Conservation (phyloP, 2,329 filamentous ascomycete species). For the Chrysoporthe puriensis region DNA sequence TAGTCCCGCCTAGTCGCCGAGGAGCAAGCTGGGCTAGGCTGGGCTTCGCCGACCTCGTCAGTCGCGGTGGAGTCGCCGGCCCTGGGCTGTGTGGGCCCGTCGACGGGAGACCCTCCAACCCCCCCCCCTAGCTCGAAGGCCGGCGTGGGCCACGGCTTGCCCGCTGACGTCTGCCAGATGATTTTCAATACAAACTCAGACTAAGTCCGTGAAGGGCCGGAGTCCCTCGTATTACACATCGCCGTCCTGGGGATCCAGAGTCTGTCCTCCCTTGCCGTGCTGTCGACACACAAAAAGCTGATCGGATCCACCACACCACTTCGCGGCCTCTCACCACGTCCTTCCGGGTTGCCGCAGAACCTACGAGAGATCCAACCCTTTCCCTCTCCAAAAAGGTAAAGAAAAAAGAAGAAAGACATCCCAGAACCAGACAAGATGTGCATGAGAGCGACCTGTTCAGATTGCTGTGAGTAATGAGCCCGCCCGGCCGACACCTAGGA, state of each 20-base stretch:
- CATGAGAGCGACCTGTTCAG: constrained; percentile 44
- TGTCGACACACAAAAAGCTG: no score
- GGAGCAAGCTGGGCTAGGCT: not conserved
- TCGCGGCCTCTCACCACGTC: no score
- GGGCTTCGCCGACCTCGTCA: not conserved
- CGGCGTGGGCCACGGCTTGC: not conserved
- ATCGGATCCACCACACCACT: no score
- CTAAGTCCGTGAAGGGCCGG: no score
- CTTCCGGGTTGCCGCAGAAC: no score
- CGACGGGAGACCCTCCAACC: not conserved
- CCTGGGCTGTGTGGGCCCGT: not conserved
- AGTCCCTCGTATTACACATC: no score
- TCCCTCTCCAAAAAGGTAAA: not conserved
- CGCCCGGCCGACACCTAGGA: not conserved
- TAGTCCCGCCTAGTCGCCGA: not conserved
- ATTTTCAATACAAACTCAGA: no score
- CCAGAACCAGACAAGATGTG: constrained; percentile 41
- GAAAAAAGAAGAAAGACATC: not conserved
- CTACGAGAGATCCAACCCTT: no score
- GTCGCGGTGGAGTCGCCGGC: not conserved
- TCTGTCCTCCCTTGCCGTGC: no score
- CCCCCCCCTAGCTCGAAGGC: not conserved
- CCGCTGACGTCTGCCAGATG: not conserved
- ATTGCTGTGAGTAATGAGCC: constrained; percentile 43
- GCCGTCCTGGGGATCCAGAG: no score